phyloP scores from a whole-genome alignment of 495 filamentous ascomycete species.

The Daldinia concentrica region DNA sequence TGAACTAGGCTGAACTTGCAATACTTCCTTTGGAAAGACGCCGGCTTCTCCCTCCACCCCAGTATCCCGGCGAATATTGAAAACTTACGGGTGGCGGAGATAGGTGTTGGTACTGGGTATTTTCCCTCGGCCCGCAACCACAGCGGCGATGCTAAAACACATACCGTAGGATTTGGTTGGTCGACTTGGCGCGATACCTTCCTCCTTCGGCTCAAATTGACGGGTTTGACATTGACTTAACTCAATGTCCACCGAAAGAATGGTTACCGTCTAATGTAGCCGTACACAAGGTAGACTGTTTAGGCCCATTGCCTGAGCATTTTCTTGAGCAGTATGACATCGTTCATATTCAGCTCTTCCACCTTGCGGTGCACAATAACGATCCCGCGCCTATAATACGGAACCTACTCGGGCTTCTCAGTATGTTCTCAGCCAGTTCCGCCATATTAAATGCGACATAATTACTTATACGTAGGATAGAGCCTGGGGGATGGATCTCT shows the following conservation, averaged over 20 bases:
- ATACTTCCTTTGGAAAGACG: neutral
- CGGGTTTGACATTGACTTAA: neutral
- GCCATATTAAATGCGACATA: neutral
- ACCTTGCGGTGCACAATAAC: neutral
- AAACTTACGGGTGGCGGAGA: neutral
- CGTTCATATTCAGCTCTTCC: neutral
- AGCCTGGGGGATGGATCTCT: constrained; percentile 24
- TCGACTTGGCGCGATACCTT: neutral
- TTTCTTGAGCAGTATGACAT: neutral
- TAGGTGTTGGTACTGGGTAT: neutral
- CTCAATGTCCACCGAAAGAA: neutral
- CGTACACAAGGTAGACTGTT: neutral
- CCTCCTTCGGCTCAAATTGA: neutral
- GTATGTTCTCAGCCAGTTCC: neutral
- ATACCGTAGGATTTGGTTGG: neutral
- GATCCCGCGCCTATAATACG: neutral
- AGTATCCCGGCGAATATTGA: neutral
- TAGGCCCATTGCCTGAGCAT: neutral
- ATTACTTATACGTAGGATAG: constrained; percentile 4
- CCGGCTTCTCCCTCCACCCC: neutral
- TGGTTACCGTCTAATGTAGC: neutral
- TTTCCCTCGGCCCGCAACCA: neutral
- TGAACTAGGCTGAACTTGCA: neutral
- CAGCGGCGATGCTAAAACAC: neutral
- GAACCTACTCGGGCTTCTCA: neutral